These are phyloP conservation scores for Dissophora ornata DNA, from an alignment of 192 early-diverging fungal species.

Conservation along the genomic window DNA sequence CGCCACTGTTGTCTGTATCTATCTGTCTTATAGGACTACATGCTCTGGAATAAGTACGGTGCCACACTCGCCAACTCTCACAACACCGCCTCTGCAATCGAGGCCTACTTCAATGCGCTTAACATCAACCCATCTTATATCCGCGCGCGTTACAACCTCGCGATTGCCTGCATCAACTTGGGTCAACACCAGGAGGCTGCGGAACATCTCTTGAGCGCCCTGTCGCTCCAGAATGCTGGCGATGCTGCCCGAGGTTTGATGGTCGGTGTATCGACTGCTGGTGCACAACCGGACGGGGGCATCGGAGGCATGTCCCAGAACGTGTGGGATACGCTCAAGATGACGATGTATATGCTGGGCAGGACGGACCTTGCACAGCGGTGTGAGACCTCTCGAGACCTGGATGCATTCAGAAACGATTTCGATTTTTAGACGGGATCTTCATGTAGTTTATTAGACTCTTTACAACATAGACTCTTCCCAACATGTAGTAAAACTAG, in stretches of 20 bases:
- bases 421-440: slow-evolving; percentile 89
- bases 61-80: slow-evolving; percentile 94
- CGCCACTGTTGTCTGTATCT: neutral
- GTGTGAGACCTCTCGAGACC: slow-evolving; percentile 75
- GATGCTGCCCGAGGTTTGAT: slow-evolving; percentile 55
- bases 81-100: slow-evolving; percentile 81
- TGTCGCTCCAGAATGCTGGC: slow-evolving; percentile 79
- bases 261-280: slow-evolving; percentile 49
- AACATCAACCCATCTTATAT: slow-evolving; percentile 96
- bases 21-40: slow-evolving; percentile 75
- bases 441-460: too few species aligned
- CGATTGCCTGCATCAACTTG: slow-evolving; percentile 91
- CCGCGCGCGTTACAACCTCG: slow-evolving; percentile 96
- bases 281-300: slow-evolving; percentile 48
- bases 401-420: slow-evolving; percentile 82
- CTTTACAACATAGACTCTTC: too few species aligned
- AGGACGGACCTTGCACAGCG: slow-evolving; percentile 85
- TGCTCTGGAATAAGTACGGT: slow-evolving; percentile 97
- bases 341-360: slow-evolving; percentile 79
- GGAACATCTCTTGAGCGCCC: slow-evolving; percentile 90
- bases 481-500: too few species aligned
- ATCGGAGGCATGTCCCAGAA: slow-evolving; percentile 74
- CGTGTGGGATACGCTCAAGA: slow-evolving; percentile 88
- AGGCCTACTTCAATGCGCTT: slow-evolving; percentile 94
- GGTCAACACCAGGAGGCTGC: slow-evolving; percentile 90